A percentile compares a stretch with the other conserved stretches of the same genome.
Conservation (phyloP, 352 stramenopile species). For the Phytophthora citricola region DNA sequence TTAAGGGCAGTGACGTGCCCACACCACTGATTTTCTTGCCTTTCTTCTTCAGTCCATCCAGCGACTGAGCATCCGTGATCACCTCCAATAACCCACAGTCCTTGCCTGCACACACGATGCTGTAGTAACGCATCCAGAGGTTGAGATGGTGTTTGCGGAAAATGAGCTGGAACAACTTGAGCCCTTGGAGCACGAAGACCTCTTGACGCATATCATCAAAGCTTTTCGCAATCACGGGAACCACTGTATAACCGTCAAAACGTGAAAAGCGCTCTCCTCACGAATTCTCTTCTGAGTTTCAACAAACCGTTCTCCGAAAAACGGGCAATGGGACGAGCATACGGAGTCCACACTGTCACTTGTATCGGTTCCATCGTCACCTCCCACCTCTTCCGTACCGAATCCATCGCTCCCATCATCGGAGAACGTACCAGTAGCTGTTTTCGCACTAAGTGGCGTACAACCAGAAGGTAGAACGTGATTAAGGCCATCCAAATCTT, state of each 20-base stretch:
- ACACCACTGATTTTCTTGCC: slow-evolving; percentile 36
- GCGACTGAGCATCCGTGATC: slow-evolving; percentile 94
- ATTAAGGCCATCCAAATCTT: slow-evolving; percentile 45
- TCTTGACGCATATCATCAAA: slow-evolving; percentile 98
- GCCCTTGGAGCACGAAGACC: slow-evolving; percentile 95
- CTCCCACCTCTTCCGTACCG: slow-evolving; percentile 16
- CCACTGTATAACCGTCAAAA: slow-evolving; percentile 85
- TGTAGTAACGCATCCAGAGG: slow-evolving; percentile 95
- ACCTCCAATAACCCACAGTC: slow-evolving; percentile 95
- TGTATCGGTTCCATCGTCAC: slow-evolving; percentile 19
- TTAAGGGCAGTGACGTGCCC: slow-evolving; percentile 44
- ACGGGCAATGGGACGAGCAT: slow-evolving; percentile 42
- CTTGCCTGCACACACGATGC: slow-evolving; percentile 93
- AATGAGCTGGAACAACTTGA: slow-evolving; percentile 93
- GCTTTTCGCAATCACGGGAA: slow-evolving; percentile 96
- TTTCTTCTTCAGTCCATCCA: slow-evolving; percentile 97
- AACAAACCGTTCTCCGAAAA: slow-evolving; percentile 89
- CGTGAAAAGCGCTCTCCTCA: slow-evolving; percentile 66
- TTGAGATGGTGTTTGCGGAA: slow-evolving; percentile 91
- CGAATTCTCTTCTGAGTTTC: slow-evolving; percentile 89
- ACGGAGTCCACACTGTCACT: slow-evolving; percentile 27
- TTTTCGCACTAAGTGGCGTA: slow-evolving; percentile 30
- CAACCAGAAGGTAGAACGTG: slow-evolving; percentile 30
- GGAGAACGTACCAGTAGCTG: slow-evolving; percentile 22
- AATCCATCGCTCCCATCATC: slow-evolving; percentile 39